Evolutionary conservation across 192 early-diverging fungal species (phyloP).

Genomic region (Phycomyces blakesleeanus): DNA sequence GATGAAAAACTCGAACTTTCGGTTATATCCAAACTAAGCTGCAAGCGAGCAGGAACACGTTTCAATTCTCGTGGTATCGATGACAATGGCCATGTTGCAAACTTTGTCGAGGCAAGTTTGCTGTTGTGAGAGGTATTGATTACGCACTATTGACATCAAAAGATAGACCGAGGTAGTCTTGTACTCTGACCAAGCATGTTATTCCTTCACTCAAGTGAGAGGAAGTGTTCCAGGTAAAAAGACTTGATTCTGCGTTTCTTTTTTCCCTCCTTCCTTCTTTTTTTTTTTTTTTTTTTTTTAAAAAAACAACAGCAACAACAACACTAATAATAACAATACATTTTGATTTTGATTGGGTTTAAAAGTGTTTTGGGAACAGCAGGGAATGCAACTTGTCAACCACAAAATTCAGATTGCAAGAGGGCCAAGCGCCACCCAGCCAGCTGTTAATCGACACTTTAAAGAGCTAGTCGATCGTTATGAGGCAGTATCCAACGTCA

Average conservation of each 20-base stretch:
- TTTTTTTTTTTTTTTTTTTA: no score
- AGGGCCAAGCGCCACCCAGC: constrained; percentile 74
- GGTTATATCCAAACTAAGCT: constrained; percentile 75
- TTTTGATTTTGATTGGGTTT: not conserved
- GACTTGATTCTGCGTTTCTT: no score
- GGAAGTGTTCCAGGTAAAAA: constrained; percentile 71
- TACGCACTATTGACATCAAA: not conserved
- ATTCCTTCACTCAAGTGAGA: constrained; percentile 80
- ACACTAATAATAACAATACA: not conserved
- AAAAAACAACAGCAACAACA: not conserved
- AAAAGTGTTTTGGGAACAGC: constrained; percentile 94
- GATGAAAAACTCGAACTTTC: constrained; percentile 46
- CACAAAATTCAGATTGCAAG: constrained; percentile 87
- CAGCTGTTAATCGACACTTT: constrained; percentile 76
- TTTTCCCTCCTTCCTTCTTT: no score
- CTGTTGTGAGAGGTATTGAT: constrained; percentile 5
- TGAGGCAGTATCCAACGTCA: constrained; percentile 69
- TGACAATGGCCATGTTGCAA: constrained; percentile 95
- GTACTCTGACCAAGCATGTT: constrained; percentile 47
- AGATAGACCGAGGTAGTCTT: constrained; percentile 80
- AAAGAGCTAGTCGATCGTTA: constrained; percentile 74
- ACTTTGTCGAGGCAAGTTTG: constrained; percentile 83
- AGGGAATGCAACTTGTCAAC: constrained; percentile 74
- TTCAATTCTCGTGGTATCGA: constrained; percentile 95
- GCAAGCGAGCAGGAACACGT: constrained; percentile 81